These are phyloP conservation scores for Petunia secreta DNA, from an alignment of 257 asterid species.

Conservation along the genomic window DNA sequence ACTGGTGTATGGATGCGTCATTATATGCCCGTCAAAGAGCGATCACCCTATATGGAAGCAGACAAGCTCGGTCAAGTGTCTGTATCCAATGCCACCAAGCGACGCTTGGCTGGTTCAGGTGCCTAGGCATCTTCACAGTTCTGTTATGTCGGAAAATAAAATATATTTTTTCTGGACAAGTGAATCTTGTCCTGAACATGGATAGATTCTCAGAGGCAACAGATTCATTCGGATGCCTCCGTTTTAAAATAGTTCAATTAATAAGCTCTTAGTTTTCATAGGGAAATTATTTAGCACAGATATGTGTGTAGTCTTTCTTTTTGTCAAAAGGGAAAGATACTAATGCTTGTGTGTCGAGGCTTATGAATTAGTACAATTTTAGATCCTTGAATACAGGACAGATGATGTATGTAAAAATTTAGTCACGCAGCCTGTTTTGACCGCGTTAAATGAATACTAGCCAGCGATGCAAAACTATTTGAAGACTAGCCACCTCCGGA, in stretches of 20 bases:
- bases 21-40: slow-evolving; percentile 69
- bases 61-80: slow-evolving; percentile 88
- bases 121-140: slow-evolving; percentile 43
- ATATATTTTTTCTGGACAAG: not conserved
- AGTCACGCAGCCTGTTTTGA: too few species aligned
- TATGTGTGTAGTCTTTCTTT: not conserved
- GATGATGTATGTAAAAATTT: too few species aligned
- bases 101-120: slow-evolving; percentile 88
- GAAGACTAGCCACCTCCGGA: too few species aligned
- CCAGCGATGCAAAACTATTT: too few species aligned
- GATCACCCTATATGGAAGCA: slow-evolving; percentile 47
- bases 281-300: not conserved
- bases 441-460: too few species aligned
- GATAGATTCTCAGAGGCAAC: not conserved
- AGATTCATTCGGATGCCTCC: not conserved
- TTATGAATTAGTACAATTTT: too few species aligned
- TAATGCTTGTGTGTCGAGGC: too few species aligned
- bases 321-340: too few species aligned
- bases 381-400: too few species aligned
- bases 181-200: not conserved
- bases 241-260: not conserved
- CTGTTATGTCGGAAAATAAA: not conserved
- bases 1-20: slow-evolving; percentile 92
- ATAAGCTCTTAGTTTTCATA: not conserved
- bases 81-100: slow-evolving; percentile 83